Evolutionary conservation across 164 flowering plant genomes (phyloP).

Genomic region (Liriodendron chinense): DNA sequence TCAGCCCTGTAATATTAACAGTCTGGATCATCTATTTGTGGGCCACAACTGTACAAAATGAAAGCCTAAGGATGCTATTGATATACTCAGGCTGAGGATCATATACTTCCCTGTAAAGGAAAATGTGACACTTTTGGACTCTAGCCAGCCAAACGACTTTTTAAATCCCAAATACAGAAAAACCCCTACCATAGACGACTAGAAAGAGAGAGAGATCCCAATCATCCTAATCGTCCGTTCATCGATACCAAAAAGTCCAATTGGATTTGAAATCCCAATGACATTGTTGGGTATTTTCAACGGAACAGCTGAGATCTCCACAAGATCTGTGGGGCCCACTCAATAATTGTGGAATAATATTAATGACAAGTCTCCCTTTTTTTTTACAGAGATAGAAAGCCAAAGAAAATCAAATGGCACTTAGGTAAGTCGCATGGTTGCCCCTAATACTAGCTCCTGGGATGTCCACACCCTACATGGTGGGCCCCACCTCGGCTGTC

Average conservation of each 20-base stretch:
- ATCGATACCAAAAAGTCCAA: background rate
- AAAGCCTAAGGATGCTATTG: no score
- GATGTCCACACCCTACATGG: background rate
- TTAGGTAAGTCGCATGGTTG: background rate
- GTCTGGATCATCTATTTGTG: background rate
- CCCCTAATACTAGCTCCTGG: background rate
- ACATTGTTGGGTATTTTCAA: constrained; percentile 3
- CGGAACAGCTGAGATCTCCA: constrained; percentile 6
- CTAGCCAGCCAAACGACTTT: constrained; percentile 9
- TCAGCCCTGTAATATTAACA: background rate
- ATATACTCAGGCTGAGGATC: background rate
- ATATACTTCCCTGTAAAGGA: background rate
- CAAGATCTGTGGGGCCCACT: constrained; percentile 4
- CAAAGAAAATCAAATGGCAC: background rate
- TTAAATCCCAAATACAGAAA: background rate
- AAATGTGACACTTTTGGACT: constrained; percentile 1
- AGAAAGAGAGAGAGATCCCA: background rate
- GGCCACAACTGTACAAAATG: background rate
- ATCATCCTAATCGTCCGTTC: background rate
- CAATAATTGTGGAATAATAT: constrained; percentile 10
- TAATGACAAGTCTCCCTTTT: constrained; percentile 3
- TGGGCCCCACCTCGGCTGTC: background rate
- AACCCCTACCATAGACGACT: background rate
- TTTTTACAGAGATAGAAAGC: constrained; percentile 1
- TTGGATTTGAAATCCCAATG: background rate